phyloP scores from a whole-genome alignment of 1,139 yeast genomes.

The Sugiyamaella sp. region DNA sequence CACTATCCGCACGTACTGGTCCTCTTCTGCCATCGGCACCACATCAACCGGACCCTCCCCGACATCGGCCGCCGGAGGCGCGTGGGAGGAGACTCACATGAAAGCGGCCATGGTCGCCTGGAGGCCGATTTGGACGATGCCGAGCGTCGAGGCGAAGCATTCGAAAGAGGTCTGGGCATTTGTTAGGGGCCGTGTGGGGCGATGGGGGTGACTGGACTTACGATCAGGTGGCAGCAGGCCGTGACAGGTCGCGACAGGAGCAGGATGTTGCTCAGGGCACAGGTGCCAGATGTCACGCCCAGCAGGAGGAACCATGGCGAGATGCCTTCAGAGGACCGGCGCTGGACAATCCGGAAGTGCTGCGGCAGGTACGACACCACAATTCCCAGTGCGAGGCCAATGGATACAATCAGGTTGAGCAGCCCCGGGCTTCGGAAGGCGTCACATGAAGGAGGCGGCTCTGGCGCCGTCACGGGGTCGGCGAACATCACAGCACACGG shows the following conservation, averaged over 20 bases:
- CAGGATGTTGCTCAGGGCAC: slow-evolving; percentile 69
- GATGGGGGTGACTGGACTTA: no score
- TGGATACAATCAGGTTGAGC: slow-evolving; percentile 52
- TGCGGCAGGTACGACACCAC: slow-evolving; percentile 79
- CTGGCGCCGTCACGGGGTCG: background rate
- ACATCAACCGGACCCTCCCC: slow-evolving; percentile 1
- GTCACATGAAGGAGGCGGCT: slow-evolving; percentile 20
- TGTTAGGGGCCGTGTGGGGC: no score
- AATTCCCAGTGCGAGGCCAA: slow-evolving; percentile 65
- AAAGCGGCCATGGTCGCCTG: slow-evolving; percentile 68
- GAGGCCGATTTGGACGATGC: slow-evolving; percentile 67
- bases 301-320: slow-evolving; percentile 72
- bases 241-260: slow-evolving; percentile 52
- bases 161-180: slow-evolving; percentile 43
- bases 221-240: slow-evolving; percentile 40
- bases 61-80: background rate
- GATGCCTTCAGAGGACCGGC: slow-evolving; percentile 75
- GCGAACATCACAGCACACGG: no score
- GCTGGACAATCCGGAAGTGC: slow-evolving; percentile 59
- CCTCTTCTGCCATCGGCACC: slow-evolving; percentile 11
- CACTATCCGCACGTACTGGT: slow-evolving; percentile 17
- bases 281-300: slow-evolving; percentile 72
- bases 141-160: slow-evolving; percentile 70
- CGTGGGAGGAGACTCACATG: slow-evolving; percentile 49
- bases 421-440: slow-evolving; percentile 29